Evolutionary conservation across 495 filamentous ascomycete genomes (phyloP).

Genomic region (Friedmanniomyces simplex): DNA sequence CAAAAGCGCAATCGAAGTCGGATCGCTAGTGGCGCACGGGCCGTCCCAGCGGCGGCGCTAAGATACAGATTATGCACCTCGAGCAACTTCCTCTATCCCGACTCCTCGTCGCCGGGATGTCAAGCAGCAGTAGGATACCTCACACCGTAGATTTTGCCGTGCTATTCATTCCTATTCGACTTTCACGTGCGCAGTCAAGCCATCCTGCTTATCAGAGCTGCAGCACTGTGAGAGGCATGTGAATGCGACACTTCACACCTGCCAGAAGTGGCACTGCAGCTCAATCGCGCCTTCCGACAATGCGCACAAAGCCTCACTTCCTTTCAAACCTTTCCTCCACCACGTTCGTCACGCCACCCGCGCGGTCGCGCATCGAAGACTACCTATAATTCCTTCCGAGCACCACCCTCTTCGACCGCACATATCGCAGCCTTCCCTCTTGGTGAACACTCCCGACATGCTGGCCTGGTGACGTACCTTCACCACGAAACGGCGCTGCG

Average conservation of each 20-base stretch:
- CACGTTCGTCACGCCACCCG: background rate
- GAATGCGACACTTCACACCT: background rate
- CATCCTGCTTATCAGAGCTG: background rate
- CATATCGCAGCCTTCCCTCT: background rate
- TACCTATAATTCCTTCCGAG: background rate
- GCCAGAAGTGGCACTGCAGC: constrained; percentile 1
- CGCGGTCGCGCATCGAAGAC: background rate
- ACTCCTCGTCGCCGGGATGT: background rate
- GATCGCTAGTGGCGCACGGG: background rate
- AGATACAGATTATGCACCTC: constrained; percentile 18
- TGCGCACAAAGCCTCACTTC: constrained; percentile 2
- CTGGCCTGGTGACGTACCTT: background rate
- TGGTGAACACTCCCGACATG: background rate
- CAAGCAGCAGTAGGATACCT: too few species aligned
- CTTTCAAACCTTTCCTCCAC: background rate
- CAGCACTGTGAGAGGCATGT: background rate
- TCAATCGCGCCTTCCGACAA: constrained; percentile 6
- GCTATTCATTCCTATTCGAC: too few species aligned
- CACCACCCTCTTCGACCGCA: background rate
- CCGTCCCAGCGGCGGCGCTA: background rate
- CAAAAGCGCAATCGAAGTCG: background rate
- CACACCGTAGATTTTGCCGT: too few species aligned
- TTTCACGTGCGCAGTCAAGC: background rate
- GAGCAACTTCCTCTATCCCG: background rate
- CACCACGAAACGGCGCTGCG: background rate